Evolutionary conservation across 441 rosid species (phyloP).

Genomic region (Erodium texanum): DNA sequence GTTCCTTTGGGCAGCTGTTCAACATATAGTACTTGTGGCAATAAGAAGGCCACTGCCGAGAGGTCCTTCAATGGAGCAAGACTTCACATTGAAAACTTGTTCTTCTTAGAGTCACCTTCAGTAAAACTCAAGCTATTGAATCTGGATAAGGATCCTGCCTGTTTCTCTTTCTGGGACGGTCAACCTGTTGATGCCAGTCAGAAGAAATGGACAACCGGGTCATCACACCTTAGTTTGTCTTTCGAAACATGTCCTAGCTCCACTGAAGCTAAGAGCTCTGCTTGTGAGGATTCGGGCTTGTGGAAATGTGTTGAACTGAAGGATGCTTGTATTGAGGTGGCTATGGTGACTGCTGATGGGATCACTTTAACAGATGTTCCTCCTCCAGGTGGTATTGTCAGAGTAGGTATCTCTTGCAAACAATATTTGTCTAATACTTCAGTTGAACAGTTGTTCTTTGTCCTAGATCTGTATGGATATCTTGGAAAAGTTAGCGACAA

Average conservation of each 20-base stretch:
- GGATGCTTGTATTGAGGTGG: constrained; percentile 62
- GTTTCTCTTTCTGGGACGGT: constrained; percentile 81
- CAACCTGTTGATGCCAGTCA: constrained; percentile 96
- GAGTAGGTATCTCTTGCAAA: constrained; percentile 80
- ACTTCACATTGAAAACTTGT: constrained; percentile 76
- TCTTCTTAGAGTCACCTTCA: constrained; percentile 76
- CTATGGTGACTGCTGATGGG: constrained; percentile 92
- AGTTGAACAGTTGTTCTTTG: constrained; percentile 90
- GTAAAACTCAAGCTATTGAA: constrained; percentile 63
- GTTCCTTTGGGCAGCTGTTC: constrained; percentile 62
- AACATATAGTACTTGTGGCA: constrained; percentile 27
- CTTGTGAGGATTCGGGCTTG: constrained; percentile 34
- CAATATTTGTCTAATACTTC: constrained; percentile 84
- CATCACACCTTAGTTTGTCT: constrained; percentile 57
- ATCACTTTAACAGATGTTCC: constrained; percentile 64
- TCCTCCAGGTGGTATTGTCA: constrained; percentile 92
- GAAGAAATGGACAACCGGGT: constrained; percentile 80
- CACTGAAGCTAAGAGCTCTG: constrained; percentile 26
- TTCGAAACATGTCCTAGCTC: constrained; percentile 55
- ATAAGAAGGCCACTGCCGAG: constrained; percentile 26
- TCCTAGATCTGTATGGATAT: constrained; percentile 76
- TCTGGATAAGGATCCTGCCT: constrained; percentile 96
- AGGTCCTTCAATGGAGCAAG: constrained; percentile 73
- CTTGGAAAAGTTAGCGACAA: constrained; percentile 73
- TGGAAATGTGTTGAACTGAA: constrained; percentile 85